These are phyloP conservation scores for Candida anglica DNA, from an alignment of 805 yeast genomes.

Conservation along the genomic window DNA sequence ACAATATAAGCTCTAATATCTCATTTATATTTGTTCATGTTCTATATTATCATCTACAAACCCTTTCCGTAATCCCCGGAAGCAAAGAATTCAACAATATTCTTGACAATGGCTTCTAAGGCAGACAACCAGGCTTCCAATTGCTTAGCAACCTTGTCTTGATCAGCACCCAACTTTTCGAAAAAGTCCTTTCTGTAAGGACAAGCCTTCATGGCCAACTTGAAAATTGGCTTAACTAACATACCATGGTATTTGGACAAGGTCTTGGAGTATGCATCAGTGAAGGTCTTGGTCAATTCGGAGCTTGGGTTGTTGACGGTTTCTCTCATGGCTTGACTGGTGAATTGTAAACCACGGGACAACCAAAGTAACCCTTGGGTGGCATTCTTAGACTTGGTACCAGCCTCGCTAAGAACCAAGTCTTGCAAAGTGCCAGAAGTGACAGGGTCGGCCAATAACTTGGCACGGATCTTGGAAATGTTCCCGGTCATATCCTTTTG, in stretches of 20 bases:
- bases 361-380: conserved; percentile 92
- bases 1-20: too few species aligned
- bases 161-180: conserved; percentile 74
- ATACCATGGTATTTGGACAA: conserved; percentile 77
- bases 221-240: conserved; percentile 81
- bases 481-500: conserved; percentile 88
- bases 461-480: conserved; percentile 67
- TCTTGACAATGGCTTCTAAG: conserved; percentile 67
- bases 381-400: conserved; percentile 67
- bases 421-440: conserved; percentile 70
- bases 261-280: conserved; percentile 79
- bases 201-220: conserved; percentile 92
- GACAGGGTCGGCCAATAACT: conserved; percentile 62
- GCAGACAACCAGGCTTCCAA: conserved; percentile 72
- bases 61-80: conserved; percentile 89
- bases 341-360: conserved; percentile 79
- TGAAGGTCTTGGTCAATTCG: conserved; percentile 75
- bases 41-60: conserved; percentile 35
- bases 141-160: conserved; percentile 61
- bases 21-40: too few species aligned
- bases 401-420: conserved; percentile 68
- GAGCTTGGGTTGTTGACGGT: conserved; percentile 58
- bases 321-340: conserved; percentile 86
- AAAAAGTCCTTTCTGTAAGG: conserved; percentile 88
- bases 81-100: conserved; percentile 70